Conservation (phyloP, 2,329 filamentous ascomycete species). For the Curvularia hawaiiensis region DNA sequence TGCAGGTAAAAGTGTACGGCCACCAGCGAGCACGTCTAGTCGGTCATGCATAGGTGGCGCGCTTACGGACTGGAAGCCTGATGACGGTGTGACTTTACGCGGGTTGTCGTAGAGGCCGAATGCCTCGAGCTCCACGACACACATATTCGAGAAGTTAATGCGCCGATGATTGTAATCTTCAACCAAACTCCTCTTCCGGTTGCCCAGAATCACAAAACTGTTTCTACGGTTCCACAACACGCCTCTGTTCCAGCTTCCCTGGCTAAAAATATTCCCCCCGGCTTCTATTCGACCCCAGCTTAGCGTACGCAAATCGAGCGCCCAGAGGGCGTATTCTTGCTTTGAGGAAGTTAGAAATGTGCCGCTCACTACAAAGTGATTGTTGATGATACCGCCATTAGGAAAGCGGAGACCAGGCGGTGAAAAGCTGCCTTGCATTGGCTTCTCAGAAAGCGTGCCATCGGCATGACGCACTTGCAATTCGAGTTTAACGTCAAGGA, state of each 20-base stretch:
- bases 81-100: slow-evolving; percentile 75
- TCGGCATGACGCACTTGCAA: slow-evolving; percentile 86
- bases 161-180: slow-evolving; percentile 98
- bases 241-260: slow-evolving; percentile 97
- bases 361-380: slow-evolving; percentile 95
- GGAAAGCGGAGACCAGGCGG: slow-evolving; percentile 94
- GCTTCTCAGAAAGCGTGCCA: slow-evolving; percentile 81
- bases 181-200: slow-evolving; percentile 89
- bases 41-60: slow-evolving; percentile 63
- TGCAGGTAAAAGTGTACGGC: slow-evolving; percentile 74
- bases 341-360: slow-evolving; percentile 98
- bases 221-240: slow-evolving; percentile 93
- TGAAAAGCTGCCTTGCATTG: slow-evolving; percentile 85
- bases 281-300: slow-evolving; percentile 97
- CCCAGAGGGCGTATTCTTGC: slow-evolving; percentile 97
- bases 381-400: slow-evolving; percentile 93
- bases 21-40: slow-evolving; percentile 68
- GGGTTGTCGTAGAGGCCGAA: slow-evolving; percentile 98
- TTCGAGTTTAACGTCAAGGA: slow-evolving; percentile 94
- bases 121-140: slow-evolving; percentile 94
- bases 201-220: slow-evolving; percentile 93
- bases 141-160: slow-evolving; percentile 96
- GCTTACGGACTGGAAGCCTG: slow-evolving; percentile 84
- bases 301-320: slow-evolving; percentile 82
- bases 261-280: slow-evolving; percentile 87